Conservation (phyloP, 208 protist genomes). For the Tritrichomonas foetus region DNA sequence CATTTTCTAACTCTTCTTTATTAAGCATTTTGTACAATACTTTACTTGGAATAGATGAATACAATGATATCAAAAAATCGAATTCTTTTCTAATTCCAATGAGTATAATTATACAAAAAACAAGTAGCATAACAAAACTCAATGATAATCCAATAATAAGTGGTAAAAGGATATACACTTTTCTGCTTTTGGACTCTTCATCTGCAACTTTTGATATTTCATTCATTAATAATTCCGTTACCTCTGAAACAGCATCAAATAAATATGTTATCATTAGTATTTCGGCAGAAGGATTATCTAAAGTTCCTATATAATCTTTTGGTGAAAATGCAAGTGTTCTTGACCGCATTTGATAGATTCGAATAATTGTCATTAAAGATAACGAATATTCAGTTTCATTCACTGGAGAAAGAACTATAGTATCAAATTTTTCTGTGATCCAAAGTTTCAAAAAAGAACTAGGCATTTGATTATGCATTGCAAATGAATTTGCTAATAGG, state of each 20-base stretch:
- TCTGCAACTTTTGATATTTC: not conserved
- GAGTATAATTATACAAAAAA: not conserved
- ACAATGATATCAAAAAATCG: not conserved
- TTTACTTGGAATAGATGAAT: not conserved
- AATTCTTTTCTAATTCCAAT: not conserved
- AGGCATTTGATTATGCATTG: not conserved
- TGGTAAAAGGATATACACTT: not conserved
- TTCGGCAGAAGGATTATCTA: not conserved
- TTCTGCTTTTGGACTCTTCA: not conserved
- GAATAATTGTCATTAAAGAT: not conserved
- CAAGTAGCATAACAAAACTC: not conserved
- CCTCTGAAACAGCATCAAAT: not conserved
- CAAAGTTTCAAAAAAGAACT: not conserved
- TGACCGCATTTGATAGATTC: not conserved
- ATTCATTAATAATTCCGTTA: not conserved
- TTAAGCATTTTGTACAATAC: not conserved
- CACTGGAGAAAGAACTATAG: not conserved
- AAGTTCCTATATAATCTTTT: not conserved
- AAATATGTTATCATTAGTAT: not conserved
- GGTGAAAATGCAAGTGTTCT: not conserved
- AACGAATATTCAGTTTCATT: not conserved
- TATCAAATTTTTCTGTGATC: not conserved
- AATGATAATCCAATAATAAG: not conserved
- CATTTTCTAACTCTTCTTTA: not conserved
- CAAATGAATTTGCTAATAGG: not conserved